Conservation (phyloP, 257 asterid species). For the Jacaranda mimosifolia region DNA sequence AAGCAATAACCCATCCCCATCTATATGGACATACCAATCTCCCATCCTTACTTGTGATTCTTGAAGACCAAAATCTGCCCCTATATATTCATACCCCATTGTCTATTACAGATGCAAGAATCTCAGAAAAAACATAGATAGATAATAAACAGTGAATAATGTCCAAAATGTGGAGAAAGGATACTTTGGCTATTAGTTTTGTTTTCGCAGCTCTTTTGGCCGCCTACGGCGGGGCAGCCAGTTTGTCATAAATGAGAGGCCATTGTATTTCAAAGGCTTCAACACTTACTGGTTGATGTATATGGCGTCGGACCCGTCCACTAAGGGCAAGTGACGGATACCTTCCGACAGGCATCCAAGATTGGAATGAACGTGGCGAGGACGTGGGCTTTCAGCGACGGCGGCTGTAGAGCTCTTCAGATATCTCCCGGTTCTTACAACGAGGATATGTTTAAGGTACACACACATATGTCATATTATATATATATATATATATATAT, state of each 20-base stretch:
- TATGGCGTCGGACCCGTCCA: conserved; percentile 51
- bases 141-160: not conserved
- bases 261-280: conserved; percentile 64
- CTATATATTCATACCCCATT: conserved; percentile 12
- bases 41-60: conserved; percentile 31
- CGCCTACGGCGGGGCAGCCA: conserved; percentile 19
- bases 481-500: no score
- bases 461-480: no score
- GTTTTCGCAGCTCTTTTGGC: conserved; percentile 25
- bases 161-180: conserved; percentile 38
- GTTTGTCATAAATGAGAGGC: conserved; percentile 50
- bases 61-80: conserved; percentile 5
- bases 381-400: conserved; percentile 29
- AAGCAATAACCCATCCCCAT: conserved; percentile 32
- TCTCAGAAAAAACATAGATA: not conserved
- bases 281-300: conserved; percentile 69
- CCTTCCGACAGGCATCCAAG: conserved; percentile 19
- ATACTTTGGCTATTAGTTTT: conserved; percentile 9
- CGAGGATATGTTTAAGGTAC: conserved; percentile 27
- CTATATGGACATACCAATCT: not conserved
- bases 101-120: not conserved
- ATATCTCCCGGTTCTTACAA: not conserved
- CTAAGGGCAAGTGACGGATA: conserved; percentile 46
- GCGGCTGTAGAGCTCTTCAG: conserved; percentile 22
- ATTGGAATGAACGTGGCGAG: conserved; percentile 24